Evolutionary conservation across 2,329 filamentous ascomycete genomes (phyloP), one percentile per base, ranked within the genome.

Genomic region (Cladobotryum mycophilum): DNA sequence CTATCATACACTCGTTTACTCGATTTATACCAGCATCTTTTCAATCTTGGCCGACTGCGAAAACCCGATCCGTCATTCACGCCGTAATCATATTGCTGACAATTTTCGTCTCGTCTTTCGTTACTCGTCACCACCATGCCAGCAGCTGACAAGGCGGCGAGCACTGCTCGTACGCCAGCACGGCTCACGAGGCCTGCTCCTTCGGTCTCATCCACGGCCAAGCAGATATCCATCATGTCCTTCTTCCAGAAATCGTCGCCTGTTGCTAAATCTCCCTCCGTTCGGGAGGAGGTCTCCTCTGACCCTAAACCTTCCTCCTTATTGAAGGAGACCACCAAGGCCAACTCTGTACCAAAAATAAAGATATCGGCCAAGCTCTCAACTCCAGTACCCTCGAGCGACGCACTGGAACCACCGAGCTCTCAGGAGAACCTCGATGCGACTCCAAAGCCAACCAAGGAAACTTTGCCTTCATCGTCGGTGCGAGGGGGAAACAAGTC

Each of bases 381-480:
- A 52, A 91, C 89, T 0, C 89, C 89, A 4, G 79, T 86, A 5
- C 86, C 89, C 5, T 95, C 88, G 67, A 95, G 89, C 68, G 89
- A 95, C 68, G 79, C 78, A 35, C 66, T 81, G 22, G 82, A 85
- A 48, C 82, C 82, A 18, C 75, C 78, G 1, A 86, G 83, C 66
- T 86, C 85, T 0, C 82, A 88, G 55, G 82, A 86, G 59, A 84
- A 86, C 55, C 74, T 80, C 50, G 73, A 73, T 49, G 78, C 67
- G 4, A 40, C 30, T 2, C 37, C 42, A 3, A 43, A 50, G 45
- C 41, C 45, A 3, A 18, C 17, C 41, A 49, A 36, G 7, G 34
- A 36, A 18, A 38, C 33, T 36, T 33, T 38, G 37, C 46, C 17
- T 18, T 35, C 46, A 5, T 15, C 42, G 3, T 25, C 47, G 14